Conservation (phyloP, 176 grass and related monocot species). For the Triticum dicoccoides region DNA sequence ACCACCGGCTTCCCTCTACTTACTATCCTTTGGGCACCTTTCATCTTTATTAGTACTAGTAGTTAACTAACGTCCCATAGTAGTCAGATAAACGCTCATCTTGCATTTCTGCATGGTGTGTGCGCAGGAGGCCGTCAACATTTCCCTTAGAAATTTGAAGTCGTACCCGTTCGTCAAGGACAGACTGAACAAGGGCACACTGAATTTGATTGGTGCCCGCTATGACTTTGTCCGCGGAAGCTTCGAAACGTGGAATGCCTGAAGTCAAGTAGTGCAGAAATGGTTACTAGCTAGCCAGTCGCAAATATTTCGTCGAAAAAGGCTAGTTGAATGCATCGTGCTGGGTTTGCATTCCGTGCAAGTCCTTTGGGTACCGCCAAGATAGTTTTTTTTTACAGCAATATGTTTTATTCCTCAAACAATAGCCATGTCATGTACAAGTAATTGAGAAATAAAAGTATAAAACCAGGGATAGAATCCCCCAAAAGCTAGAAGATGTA, state of each 20-base stretch:
- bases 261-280: conserved; percentile 11
- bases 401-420: too few relatives aligned
- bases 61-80: neutral
- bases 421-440: too few relatives aligned
- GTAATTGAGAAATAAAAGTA: too few relatives aligned
- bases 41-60: too few relatives aligned
- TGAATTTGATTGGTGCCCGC: conserved; percentile 55
- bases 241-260: conserved; percentile 40
- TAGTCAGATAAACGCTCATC: neutral
- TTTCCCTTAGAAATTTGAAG: conserved; percentile 56
- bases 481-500: too few relatives aligned
- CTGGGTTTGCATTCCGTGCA: too few relatives aligned
- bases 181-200: conserved; percentile 34
- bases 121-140: conserved; percentile 69
- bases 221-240: conserved; percentile 53
- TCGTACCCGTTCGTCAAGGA: conserved; percentile 68
- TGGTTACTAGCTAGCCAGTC: neutral
- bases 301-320: neutral
- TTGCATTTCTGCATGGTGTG: neutral
- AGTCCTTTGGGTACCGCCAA: too few relatives aligned
- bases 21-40: neutral
- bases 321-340: too few relatives aligned
- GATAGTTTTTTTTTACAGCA: too few relatives aligned
- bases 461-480: too few relatives aligned
- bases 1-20: neutral